A percentile compares a stretch with the other conserved stretches of the same genome.
These are phyloP conservation scores for Pezicula radicicola DNA, from an alignment of 2,329 filamentous ascomycete genomes.

Conservation along the genomic window DNA sequence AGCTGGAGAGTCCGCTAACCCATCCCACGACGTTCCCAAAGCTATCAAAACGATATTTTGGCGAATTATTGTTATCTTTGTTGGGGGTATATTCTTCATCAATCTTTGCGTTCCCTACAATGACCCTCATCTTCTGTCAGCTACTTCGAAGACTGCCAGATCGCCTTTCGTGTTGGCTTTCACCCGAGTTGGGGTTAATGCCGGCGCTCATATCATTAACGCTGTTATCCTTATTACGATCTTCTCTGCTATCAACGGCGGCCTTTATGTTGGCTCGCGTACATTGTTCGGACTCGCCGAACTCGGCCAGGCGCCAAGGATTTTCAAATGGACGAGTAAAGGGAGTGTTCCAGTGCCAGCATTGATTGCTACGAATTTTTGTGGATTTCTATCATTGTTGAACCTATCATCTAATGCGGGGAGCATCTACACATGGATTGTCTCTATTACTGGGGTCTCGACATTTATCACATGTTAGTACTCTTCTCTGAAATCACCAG, in stretches of 20 bases:
- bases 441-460: no score
- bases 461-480: no score
- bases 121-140: constrained; percentile 51
- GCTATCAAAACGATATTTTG: constrained; percentile 56
- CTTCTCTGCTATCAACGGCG: constrained; percentile 54
- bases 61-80: constrained; percentile 60
- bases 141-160: constrained; percentile 35
- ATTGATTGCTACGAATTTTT: no score
- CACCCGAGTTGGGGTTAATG: constrained; percentile 58
- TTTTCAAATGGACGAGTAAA: constrained; percentile 55
- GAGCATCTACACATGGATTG: no score
- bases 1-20: constrained; percentile 61
- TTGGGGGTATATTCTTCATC: constrained; percentile 56
- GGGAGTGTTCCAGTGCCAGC: constrained; percentile 43
- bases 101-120: constrained; percentile 61
- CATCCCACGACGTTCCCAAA: constrained; percentile 62
- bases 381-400: no score
- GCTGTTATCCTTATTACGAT: constrained; percentile 64
- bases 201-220: constrained; percentile 65
- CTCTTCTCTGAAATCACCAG: no score
- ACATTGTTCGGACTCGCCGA: constrained; percentile 66
- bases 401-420: no score
- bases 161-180: constrained; percentile 55
- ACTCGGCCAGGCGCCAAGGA: constrained; percentile 60
- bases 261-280: constrained; percentile 63